Percentiles rank a stretch among this genome's conserved stretches.
phyloP scores from a whole-genome alignment of 495 filamentous ascomycete species.

The Schizothecium vesticola region DNA sequence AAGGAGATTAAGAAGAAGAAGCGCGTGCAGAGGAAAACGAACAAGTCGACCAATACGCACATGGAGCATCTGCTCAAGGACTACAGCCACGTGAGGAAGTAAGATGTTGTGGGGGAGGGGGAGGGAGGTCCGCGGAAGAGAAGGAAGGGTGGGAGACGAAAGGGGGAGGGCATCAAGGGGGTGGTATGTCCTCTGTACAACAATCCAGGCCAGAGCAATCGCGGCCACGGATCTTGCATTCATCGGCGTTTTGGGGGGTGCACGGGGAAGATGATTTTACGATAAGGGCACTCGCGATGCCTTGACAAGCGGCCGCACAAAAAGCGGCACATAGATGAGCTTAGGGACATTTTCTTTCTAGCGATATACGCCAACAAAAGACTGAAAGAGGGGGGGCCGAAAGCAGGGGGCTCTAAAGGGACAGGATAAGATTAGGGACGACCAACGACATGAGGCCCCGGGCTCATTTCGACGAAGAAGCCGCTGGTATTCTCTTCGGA shows the following conservation, averaged over 20 bases:
- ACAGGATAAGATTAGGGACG: neutral
- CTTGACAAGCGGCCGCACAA: neutral
- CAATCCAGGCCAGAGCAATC: neutral
- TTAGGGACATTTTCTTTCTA: neutral
- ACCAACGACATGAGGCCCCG: neutral
- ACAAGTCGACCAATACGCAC: slow-evolving; percentile 87
- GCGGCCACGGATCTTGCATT: neutral
- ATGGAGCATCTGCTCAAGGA: slow-evolving; percentile 86
- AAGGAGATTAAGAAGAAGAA: slow-evolving; percentile 65
- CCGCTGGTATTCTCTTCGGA: neutral
- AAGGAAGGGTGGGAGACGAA: too few relatives aligned
- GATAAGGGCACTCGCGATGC: neutral
- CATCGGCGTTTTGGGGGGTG: neutral
- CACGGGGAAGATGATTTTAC: neutral
- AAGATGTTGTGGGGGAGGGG: neutral
- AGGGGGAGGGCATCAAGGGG: neutral
- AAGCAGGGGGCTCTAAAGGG: neutral
- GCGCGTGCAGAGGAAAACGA: slow-evolving; percentile 59
- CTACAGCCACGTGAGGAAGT: slow-evolving; percentile 56
- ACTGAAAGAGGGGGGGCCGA: neutral
- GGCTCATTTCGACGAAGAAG: neutral
- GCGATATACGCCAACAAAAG: neutral
- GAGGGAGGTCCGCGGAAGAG: neutral
- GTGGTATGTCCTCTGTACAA: neutral
- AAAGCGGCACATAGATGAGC: neutral